A percentile compares a stretch with the other conserved stretches of the same genome.
Evolutionary conservation across 1,284 basidiomycete species (phyloP).

Genomic region (Marasmius oreades): DNA sequence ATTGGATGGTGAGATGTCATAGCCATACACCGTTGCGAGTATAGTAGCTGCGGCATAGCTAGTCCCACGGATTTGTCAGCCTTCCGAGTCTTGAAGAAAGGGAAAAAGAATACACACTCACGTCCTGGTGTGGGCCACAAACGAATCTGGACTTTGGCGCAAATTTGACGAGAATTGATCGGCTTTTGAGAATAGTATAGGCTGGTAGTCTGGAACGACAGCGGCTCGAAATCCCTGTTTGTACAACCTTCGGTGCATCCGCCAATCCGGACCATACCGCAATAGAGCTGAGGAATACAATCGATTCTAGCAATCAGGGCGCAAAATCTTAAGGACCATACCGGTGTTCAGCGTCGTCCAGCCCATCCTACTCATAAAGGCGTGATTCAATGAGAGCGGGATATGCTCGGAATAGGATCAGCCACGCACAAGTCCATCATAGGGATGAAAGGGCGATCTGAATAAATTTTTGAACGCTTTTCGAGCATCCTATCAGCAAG

Average conservation of each 20-base stretch:
- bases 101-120: conserved; percentile 2
- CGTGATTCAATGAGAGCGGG: too few relatives aligned
- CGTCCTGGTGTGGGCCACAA: conserved; percentile 22
- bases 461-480: background rate
- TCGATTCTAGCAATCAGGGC: conserved; percentile 22
- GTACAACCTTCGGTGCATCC: conserved; percentile 31
- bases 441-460: background rate
- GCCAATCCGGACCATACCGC: conserved; percentile 39
- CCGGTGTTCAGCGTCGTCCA: too few relatives aligned
- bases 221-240: conserved; percentile 30
- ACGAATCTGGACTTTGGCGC: conserved; percentile 4
- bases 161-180: background rate
- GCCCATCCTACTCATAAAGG: too few relatives aligned
- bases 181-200: conserved; percentile 29
- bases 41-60: conserved; percentile 6
- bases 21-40: conserved; percentile 5
- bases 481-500: background rate
- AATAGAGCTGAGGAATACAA: conserved; percentile 29
- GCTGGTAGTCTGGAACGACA: conserved; percentile 21
- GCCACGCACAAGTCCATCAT: background rate
- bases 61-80: background rate
- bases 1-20: conserved; percentile 5
- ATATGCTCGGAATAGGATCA: too few relatives aligned
- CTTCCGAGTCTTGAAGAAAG: too few relatives aligned
- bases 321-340: too few relatives aligned